phyloP scores from a whole-genome alignment of 1,284 basidiomycete genomes.

The Cronartium ribicola region DNA sequence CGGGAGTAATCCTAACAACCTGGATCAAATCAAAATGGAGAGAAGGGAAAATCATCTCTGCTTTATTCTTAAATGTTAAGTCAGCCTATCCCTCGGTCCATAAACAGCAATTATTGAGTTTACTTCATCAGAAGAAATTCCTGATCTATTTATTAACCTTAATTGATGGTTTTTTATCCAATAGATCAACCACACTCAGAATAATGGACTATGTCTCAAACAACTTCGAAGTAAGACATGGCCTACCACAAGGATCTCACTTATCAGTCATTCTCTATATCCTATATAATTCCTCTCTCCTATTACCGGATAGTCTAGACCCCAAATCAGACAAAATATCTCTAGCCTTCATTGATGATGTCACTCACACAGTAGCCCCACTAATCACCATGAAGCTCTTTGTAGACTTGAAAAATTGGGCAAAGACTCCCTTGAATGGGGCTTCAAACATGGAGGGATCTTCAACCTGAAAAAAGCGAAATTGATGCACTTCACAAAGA shows the following conservation, averaged over 20 bases:
- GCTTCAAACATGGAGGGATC: background rate
- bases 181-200: background rate
- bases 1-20: background rate
- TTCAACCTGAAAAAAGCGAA: slow-evolving; percentile 12
- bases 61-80: slow-evolving; percentile 6
- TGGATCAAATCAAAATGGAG: too few relatives aligned
- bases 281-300: slow-evolving; percentile 9
- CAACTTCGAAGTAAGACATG: background rate
- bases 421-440: background rate
- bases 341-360: slow-evolving; percentile 8
- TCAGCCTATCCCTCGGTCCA: slow-evolving; percentile 8
- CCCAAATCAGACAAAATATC: background rate
- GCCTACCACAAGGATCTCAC: slow-evolving; percentile 15
- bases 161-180: background rate
- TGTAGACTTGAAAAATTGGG: background rate
- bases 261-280: slow-evolving; percentile 13
- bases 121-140: background rate
- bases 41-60: too few relatives aligned
- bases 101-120: background rate
- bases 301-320: background rate
- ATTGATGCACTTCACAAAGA: slow-evolving; percentile 7
- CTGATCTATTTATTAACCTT: background rate
- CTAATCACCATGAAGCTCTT: rapidly evolving
- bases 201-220: background rate
- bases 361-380: slow-evolving; percentile 1